Conservation (phyloP, 176 grass and related monocot species). For the Cymbopogon citratus region DNA sequence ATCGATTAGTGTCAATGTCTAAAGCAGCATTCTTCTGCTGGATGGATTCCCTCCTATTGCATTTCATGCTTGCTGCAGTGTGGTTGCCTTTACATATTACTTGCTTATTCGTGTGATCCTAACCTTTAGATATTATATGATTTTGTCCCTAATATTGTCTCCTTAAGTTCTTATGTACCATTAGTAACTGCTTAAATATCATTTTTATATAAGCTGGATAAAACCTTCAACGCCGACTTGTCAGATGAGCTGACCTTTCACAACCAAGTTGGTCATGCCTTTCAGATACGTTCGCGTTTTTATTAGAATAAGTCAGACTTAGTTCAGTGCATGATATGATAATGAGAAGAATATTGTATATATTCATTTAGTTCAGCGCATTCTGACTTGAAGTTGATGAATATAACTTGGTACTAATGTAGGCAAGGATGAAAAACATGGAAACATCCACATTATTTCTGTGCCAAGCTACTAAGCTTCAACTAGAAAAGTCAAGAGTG, state of each 20-base stretch:
- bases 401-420: background rate
- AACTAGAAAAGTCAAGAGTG: background rate
- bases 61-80: background rate
- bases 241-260: background rate
- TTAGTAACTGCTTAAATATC: background rate
- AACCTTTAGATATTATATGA: background rate
- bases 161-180: background rate
- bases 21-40: background rate
- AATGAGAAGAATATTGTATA: background rate
- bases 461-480: background rate
- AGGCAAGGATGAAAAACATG: constrained; percentile 16
- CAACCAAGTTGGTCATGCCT: background rate
- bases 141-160: background rate
- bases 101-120: background rate
- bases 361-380: background rate
- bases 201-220: background rate
- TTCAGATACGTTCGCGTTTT: background rate
- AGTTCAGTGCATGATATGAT: background rate
- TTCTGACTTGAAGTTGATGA: background rate
- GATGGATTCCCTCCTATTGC: background rate
- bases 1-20: background rate
- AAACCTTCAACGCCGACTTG: background rate
- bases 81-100: background rate
- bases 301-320: background rate
- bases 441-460: background rate